Evolutionary conservation across 441 rosid species (phyloP).

Genomic region (Euphorbia schlechtendalii): DNA sequence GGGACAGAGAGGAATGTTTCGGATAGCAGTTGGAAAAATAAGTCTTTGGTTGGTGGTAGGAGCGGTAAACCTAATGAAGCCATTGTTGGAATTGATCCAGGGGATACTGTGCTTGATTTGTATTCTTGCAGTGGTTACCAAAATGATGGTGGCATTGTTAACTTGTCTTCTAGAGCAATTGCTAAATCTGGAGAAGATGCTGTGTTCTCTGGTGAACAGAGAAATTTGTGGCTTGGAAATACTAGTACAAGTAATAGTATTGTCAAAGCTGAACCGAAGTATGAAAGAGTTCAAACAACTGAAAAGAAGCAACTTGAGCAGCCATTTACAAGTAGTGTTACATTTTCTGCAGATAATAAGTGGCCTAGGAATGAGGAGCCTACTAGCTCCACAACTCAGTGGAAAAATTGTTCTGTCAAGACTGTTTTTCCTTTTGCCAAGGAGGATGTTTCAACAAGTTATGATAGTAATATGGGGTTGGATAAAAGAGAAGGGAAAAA

Average conservation of each 20-base stretch:
- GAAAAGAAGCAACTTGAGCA: conserved; percentile 42
- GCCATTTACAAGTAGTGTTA: conserved; percentile 28
- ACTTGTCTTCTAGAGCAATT: conserved; percentile 35
- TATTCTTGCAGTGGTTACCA: conserved; percentile 51
- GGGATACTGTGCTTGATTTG: conserved; percentile 43
- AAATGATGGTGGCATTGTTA: conserved; percentile 31
- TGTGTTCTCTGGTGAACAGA: conserved; percentile 44
- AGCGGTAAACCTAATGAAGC: conserved; percentile 39
- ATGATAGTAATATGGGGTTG: conserved; percentile 24
- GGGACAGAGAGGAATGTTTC: conserved; percentile 53
- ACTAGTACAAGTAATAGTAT: conserved; percentile 42
- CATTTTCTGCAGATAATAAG: conserved; percentile 36
- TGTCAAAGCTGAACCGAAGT: conserved; percentile 36
- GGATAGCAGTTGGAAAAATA: conserved; percentile 49
- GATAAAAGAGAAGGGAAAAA: conserved; percentile 67
- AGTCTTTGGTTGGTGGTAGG: conserved; percentile 39
- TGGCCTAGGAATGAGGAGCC: conserved; percentile 53
- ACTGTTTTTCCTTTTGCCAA: conserved; percentile 58
- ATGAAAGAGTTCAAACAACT: conserved; percentile 31
- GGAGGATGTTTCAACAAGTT: conserved; percentile 42
- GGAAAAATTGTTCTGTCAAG: conserved; percentile 80
- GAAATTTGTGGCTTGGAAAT: conserved; percentile 49
- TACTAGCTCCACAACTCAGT: conserved; percentile 34
- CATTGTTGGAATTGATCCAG: conserved; percentile 33
- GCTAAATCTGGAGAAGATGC: conserved; percentile 51